Conservation (phyloP, 202 grass and related monocot species). For the Bolboschoenoplectus hybrid region DNA sequence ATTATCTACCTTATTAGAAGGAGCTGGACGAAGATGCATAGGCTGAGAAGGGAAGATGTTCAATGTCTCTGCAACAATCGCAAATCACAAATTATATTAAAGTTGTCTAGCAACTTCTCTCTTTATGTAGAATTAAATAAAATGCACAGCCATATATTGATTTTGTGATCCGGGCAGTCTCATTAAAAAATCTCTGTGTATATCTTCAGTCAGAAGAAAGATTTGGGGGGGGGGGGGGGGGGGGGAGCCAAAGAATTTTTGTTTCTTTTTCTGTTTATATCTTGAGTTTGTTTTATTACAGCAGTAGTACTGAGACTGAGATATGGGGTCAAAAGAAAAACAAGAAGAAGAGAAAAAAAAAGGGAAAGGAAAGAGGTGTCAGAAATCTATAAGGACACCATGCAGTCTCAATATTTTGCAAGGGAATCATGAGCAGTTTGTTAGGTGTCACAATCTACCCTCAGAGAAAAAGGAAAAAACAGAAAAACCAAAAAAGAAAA, state of each 20-base stretch:
- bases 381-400: conserved; percentile 53
- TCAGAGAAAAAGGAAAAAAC: conserved; percentile 29
- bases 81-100: conserved; percentile 37
- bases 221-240: conserved; percentile 29
- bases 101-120: neutral
- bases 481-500: conserved; percentile 38
- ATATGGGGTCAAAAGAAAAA: conserved; percentile 47
- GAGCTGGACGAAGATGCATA: conserved; percentile 75
- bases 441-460: conserved; percentile 83
- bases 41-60: conserved; percentile 97
- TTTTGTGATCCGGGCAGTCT: conserved; percentile 1
- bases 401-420: conserved; percentile 54
- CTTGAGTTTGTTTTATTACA: conserved; percentile 37
- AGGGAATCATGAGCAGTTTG: conserved; percentile 83
- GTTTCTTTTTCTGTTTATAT: conserved; percentile 32
- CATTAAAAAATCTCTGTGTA: conserved; percentile 3
- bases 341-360: conserved; percentile 11
- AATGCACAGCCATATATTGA: conserved; percentile 26
- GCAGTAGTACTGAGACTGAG: conserved; percentile 36
- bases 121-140: conserved; percentile 19
- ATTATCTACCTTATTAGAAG: conserved; percentile 54
- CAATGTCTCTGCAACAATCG: conserved; percentile 83
- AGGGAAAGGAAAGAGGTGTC: conserved; percentile 36
- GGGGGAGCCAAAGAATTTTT: conserved; percentile 9
- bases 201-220: conserved; percentile 22